Percentiles rank a stretch among this genome's conserved stretches.
phyloP scores from a whole-genome alignment of 345 rosid genomes.

The Lepidium aucheri region DNA sequence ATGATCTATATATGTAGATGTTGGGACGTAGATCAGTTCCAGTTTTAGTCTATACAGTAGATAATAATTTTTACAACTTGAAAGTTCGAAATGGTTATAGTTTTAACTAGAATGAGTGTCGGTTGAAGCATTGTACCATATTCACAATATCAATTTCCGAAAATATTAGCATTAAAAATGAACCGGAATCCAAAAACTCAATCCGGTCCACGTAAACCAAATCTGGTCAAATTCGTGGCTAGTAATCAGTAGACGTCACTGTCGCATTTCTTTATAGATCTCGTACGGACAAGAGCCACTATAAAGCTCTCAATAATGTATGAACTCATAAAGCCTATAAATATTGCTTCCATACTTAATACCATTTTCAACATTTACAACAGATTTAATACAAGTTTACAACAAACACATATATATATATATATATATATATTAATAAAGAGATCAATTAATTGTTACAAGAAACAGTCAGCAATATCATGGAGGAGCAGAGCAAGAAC shows the following conservation, averaged over 20 bases:
- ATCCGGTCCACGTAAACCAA: slow-evolving; percentile 20
- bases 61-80: too few relatives aligned
- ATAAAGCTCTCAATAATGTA: slow-evolving; percentile 8
- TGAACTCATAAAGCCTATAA: slow-evolving; percentile 21
- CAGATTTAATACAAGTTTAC: slow-evolving; percentile 10
- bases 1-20: too few relatives aligned
- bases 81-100: too few relatives aligned
- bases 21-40: too few relatives aligned
- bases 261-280: not conserved
- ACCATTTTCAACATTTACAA: slow-evolving; percentile 16
- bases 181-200: slow-evolving; percentile 7
- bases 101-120: not conserved
- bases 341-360: not conserved
- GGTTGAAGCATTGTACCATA: not conserved
- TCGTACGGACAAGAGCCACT: slow-evolving; percentile 19
- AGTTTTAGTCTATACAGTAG: too few relatives aligned
- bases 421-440: not conserved
- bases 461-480: slow-evolving; percentile 17
- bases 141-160: not conserved
- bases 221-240: slow-evolving; percentile 14
- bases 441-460: not conserved
- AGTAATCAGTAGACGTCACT: slow-evolving; percentile 15
- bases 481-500: slow-evolving; percentile 27
- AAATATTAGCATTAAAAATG: not conserved
- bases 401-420: too few relatives aligned